phyloP scores from a whole-genome alignment of 1,284 basidiomycete genomes.

The Lentinula novae-zelandiae region DNA sequence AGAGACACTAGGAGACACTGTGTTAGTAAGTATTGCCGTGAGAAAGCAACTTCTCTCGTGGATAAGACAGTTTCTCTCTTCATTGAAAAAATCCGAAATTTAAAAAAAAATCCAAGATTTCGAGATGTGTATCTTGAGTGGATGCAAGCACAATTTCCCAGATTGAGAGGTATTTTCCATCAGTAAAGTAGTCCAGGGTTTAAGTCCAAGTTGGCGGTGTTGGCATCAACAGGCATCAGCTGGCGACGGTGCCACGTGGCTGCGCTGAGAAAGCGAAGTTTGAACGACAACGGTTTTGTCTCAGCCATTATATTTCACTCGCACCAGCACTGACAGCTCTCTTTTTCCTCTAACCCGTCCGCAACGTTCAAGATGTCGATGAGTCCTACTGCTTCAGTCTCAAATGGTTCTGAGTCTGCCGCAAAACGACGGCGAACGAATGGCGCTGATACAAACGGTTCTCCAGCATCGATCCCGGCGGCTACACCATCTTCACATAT shows the following conservation, averaged over 20 bases:
- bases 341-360: background rate
- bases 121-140: no score
- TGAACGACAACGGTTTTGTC: background rate
- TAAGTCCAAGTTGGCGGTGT: background rate
- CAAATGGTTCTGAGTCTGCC: conserved; percentile 37
- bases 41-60: no score
- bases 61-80: no score
- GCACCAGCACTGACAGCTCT: background rate
- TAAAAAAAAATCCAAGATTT: no score
- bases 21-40: no score
- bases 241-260: conserved; percentile 3
- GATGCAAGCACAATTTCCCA: no score
- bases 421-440: conserved; percentile 36
- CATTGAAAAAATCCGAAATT: no score
- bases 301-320: background rate
- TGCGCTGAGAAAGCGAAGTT: background rate
- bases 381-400: conserved; percentile 35
- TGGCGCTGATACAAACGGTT: conserved; percentile 24
- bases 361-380: conserved; percentile 33
- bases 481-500: conserved; percentile 45
- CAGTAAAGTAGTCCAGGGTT: background rate
- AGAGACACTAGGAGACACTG: no score
- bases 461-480: conserved; percentile 18
- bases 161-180: background rate
- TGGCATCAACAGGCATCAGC: background rate